Evolutionary conservation across 2,329 filamentous ascomycete genomes (phyloP), one percentile per base, ranked within the genome.

Genomic region (Shiraia bambusicola): DNA sequence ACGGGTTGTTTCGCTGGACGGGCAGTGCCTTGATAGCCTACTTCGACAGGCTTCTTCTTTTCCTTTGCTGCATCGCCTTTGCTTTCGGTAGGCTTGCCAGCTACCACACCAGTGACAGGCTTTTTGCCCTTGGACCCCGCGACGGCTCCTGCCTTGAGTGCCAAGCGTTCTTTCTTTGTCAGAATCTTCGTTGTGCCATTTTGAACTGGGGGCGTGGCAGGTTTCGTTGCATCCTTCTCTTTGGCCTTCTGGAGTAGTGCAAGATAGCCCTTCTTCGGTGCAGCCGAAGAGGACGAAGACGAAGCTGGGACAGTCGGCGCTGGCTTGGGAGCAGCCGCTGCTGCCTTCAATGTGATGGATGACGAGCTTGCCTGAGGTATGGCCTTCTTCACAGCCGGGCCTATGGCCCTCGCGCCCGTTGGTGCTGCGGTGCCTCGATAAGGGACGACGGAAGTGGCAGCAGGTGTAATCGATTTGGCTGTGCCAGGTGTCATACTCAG

Each of bases 201-300:
- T 61, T 88, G 86, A 52, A 89, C 87, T 54, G 81, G 82, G 40
- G 84, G 85, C 16, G 85, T 76, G 40, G 81, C 43, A 28, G 61
- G 58, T 41, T 68, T 67, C 4, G 59, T 57, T 12, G 67, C 56
- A 71, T 72, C 74, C 41, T 73, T 83, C 47, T 81, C 80, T 58
- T 86, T 82, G 24, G 82, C 87, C 52, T 84, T 78, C 40, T 84
- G 84, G 69, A 91, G 76, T 45, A 89, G 85, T 58, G 89, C 86
- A 27, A 83, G 80, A 63, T 82, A 91, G 0, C 84, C 87, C 2
- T 86, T 87, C 67, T 88, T 88, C 1, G 82, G 83, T 2, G 78
- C 69, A 2, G 72, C 65, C 6, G 56, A 31, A 7, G 53, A 39
- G 28, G 66, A 40, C 11, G 57, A 9, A 61, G 62, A 39, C 12